Conservation (phyloP, 192 early-diverging fungal genomes). For the Paraglomus occultum region DNA sequence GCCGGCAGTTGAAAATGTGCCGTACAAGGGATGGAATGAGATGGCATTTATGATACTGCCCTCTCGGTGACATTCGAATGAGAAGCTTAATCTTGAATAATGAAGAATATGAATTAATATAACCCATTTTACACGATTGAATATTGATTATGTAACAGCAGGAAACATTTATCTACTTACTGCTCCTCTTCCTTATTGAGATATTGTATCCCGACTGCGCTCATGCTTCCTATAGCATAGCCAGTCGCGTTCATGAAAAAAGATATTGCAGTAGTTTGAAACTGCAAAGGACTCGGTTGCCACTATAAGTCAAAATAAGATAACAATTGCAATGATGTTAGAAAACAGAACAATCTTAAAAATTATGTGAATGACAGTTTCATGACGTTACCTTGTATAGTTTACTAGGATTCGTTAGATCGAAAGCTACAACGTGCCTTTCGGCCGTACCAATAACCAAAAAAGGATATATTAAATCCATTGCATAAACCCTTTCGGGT, state of each 20-base stretch:
- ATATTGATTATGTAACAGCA: not conserved
- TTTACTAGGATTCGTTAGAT: slow-evolving; percentile 72
- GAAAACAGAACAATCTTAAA: not conserved
- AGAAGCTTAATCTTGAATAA: slow-evolving; percentile 66
- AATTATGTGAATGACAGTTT: not conserved
- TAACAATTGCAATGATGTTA: not conserved
- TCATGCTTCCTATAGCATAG: slow-evolving; percentile 89
- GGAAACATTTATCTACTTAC: slow-evolving; percentile 31
- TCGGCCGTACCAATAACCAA: slow-evolving; percentile 95
- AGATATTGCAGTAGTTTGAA: slow-evolving; percentile 78
- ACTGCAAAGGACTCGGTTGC: slow-evolving; percentile 69
- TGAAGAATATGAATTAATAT: not conserved
- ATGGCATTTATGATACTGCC: slow-evolving; percentile 58
- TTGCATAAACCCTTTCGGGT: slow-evolving; percentile 86
- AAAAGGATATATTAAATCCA: slow-evolving; percentile 79
- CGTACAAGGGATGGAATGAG: slow-evolving; percentile 79
- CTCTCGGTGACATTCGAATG: slow-evolving; percentile 94
- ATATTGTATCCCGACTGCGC: slow-evolving; percentile 92
- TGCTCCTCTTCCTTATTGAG: slow-evolving; percentile 73
- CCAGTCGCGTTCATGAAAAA: slow-evolving; percentile 79
- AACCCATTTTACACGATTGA: not conserved
- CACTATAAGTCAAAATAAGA: slow-evolving; percentile 2
- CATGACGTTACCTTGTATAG: slow-evolving; percentile 62
- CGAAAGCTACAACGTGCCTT: slow-evolving; percentile 77
- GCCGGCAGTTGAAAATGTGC: slow-evolving; percentile 87